A percentile compares a stretch with the other conserved stretches of the same genome.
These are phyloP conservation scores for Sherardia arvensis DNA, from an alignment of 257 asterid genomes.

Conservation along the genomic window DNA sequence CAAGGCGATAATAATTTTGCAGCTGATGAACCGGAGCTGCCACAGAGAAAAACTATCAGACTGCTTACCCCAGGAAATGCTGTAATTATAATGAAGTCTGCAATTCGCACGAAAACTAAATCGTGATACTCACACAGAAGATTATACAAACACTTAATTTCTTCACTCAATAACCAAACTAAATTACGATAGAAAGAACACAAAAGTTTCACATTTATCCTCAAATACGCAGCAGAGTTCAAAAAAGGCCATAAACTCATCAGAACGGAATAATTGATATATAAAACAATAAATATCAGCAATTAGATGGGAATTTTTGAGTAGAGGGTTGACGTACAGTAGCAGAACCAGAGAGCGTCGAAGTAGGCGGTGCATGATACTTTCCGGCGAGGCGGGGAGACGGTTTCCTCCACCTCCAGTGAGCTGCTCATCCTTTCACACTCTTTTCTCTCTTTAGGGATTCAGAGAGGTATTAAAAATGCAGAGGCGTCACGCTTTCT, in stretches of 20 bases:
- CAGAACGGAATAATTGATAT: background rate
- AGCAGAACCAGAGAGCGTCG: conserved; percentile 88
- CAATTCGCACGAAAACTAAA: background rate
- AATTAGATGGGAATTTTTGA: background rate
- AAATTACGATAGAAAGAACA: background rate
- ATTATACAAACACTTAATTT: background rate
- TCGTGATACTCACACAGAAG: background rate
- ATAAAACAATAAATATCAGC: background rate
- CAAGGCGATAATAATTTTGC: conserved; percentile 87
- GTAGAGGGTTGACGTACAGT: conserved; percentile 36
- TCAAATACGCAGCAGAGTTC: background rate
- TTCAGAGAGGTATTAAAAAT: background rate
- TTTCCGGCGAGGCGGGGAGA: conserved; percentile 23
- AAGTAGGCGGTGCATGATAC: conserved; percentile 56
- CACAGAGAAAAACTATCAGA: conserved; percentile 16
- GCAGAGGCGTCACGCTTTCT: background rate
- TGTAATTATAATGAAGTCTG: background rate
- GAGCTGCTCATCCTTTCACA: conserved; percentile 7
- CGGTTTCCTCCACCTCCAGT: conserved; percentile 23
- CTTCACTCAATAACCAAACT: background rate
- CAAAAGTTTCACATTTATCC: background rate
- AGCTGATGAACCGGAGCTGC: conserved; percentile 93
- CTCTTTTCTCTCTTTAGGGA: background rate
- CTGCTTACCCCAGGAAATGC: background rate
- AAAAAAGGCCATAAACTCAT: background rate